A percentile compares a stretch with the other conserved stretches of the same genome.
Evolutionary conservation across 2,329 filamentous ascomycete species (phyloP).

Genomic region (Talaromyces pinophilus): DNA sequence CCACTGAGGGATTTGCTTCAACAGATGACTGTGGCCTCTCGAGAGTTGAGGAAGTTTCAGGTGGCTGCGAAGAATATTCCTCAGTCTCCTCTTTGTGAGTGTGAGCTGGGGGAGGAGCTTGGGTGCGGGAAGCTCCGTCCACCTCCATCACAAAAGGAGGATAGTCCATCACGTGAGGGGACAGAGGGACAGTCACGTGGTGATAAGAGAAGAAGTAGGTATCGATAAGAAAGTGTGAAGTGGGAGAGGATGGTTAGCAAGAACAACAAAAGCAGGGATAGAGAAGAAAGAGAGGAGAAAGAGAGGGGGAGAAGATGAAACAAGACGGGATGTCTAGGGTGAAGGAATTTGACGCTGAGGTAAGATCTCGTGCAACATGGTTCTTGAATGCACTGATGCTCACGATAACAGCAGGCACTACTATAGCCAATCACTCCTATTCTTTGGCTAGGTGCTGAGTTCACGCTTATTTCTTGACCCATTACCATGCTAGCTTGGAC

Average conservation of each 20-base stretch:
- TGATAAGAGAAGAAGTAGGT: background rate
- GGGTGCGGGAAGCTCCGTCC: conserved; percentile 5
- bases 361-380: background rate
- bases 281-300: background rate
- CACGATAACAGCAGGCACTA: background rate
- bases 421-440: background rate
- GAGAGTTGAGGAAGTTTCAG: background rate
- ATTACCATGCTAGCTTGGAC: too few species aligned
- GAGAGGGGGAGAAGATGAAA: background rate
- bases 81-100: background rate
- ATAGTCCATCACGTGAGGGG: background rate
- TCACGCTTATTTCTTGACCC: background rate
- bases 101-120: conserved; percentile 1
- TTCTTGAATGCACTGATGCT: background rate
- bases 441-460: background rate
- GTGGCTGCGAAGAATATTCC: background rate
- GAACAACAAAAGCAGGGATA: background rate
- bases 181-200: background rate
- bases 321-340: background rate
- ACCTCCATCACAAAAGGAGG: background rate
- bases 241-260: background rate
- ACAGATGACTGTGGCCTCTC: background rate
- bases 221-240: background rate
- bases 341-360: background rate
- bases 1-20: background rate